Evolutionary conservation across 768 basidiomycete species (phyloP).

Genomic region (Arthromyces matolae): DNA sequence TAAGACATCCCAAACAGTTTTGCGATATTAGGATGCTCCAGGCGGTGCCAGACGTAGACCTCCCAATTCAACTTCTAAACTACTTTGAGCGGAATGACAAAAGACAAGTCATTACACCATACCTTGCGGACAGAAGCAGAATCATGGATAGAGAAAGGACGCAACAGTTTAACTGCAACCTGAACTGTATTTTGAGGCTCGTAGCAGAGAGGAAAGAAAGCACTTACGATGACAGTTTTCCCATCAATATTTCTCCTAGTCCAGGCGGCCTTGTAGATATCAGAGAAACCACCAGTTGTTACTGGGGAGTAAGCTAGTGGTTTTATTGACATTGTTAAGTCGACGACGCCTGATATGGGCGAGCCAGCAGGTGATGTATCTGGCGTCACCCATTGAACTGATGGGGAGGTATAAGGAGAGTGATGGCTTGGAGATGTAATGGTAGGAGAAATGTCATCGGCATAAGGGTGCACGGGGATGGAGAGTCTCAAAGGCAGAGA

Average conservation of each 20-base stretch:
- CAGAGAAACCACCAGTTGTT: slow-evolving; percentile 45
- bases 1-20: slow-evolving; percentile 46
- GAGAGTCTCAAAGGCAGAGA: too few relatives aligned
- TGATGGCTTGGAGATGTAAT: not conserved
- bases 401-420: too few relatives aligned
- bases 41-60: slow-evolving; percentile 44
- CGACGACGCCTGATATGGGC: slow-evolving; percentile 30
- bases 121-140: slow-evolving; percentile 36
- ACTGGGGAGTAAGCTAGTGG: slow-evolving; percentile 29
- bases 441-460: not conserved
- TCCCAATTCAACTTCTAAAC: slow-evolving; percentile 43
- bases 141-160: slow-evolving; percentile 28
- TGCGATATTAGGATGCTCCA: slow-evolving; percentile 45
- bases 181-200: slow-evolving; percentile 11
- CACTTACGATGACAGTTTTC: slow-evolving; percentile 9
- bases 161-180: slow-evolving; percentile 49
- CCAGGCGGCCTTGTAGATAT: slow-evolving; percentile 45
- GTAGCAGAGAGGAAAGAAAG: not conserved
- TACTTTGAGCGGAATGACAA: not conserved
- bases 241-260: slow-evolving; percentile 8
- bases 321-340: slow-evolving; percentile 26
- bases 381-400: slow-evolving; percentile 11
- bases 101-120: not conserved
- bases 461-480: not conserved
- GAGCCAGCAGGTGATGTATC: slow-evolving; percentile 29